Evolutionary conservation across 2,329 filamentous ascomycete species (phyloP).

Genomic region (Domatiomyces globalis): DNA sequence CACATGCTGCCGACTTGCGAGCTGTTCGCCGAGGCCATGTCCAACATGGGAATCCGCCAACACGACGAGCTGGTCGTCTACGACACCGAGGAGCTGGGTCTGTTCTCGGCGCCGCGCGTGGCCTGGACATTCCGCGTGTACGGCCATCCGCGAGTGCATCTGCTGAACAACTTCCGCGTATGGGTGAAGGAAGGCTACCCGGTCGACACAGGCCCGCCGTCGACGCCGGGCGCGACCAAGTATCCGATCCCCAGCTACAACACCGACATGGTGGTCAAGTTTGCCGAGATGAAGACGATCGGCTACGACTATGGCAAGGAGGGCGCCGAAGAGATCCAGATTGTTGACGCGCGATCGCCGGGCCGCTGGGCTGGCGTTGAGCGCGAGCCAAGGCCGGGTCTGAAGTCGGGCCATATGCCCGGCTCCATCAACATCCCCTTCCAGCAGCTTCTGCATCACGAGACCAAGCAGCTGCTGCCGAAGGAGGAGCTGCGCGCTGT

Average conservation of each 20-base stretch:
- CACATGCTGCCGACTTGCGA: constrained; percentile 85
- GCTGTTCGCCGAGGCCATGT: constrained; percentile 77
- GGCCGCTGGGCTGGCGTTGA: constrained; percentile 72
- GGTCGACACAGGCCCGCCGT: constrained; percentile 54
- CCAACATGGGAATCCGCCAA: constrained; percentile 66
- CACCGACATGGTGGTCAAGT: constrained; percentile 55
- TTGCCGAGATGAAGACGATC: constrained; percentile 68
- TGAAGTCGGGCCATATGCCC: constrained; percentile 85
- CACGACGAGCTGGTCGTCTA: constrained; percentile 92
- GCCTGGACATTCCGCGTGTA: constrained; percentile 88
- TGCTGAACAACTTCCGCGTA: constrained; percentile 90
- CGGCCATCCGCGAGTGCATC: constrained; percentile 73
- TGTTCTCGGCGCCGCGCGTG: constrained; percentile 86
- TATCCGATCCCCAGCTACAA: constrained; percentile 44
- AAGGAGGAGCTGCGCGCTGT: constrained; percentile 57
- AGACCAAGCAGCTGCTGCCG: constrained; percentile 66
- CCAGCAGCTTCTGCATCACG: constrained; percentile 61
- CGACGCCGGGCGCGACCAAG: constrained; percentile 26
- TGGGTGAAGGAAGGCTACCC: constrained; percentile 78
- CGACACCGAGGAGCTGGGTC: constrained; percentile 76
- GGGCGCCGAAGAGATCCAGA: constrained; percentile 67
- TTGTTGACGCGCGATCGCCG: constrained; percentile 69
- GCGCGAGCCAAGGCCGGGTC: constrained; percentile 70
- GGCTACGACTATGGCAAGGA: constrained; percentile 67
- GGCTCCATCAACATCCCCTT: constrained; percentile 74